A percentile compares a stretch with the other conserved stretches of the same genome.
These are phyloP conservation scores for Volvox africanus DNA, from an alignment of 139 green algal genomes.

Conservation along the genomic window DNA sequence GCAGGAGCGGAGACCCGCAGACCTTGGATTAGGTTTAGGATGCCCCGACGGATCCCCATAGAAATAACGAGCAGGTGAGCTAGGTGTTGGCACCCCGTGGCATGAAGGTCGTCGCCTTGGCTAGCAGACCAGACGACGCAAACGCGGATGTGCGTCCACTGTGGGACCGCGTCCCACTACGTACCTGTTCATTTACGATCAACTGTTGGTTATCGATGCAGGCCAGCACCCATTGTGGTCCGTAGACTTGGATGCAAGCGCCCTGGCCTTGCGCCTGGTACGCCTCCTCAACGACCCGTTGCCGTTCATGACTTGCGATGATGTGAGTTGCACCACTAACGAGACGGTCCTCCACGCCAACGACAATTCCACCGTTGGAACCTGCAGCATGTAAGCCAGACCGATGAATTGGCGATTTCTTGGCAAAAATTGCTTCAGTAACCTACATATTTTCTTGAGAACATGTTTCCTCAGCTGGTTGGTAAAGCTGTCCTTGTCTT, in stretches of 20 bases:
- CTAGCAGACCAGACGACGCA: no score
- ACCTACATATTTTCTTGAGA: neutral
- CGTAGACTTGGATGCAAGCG: neutral
- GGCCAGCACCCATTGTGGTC: neutral
- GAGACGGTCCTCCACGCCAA: neutral
- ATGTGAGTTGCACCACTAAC: conserved; percentile 7
- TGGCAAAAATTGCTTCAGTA: neutral
- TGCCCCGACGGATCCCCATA: no score
- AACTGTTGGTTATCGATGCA: neutral
- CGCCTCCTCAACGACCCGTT: neutral
- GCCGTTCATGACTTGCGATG: conserved; percentile 18
- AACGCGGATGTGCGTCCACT: no score
- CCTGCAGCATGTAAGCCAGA: neutral
- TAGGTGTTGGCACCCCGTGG: no score
- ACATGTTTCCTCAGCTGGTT: neutral
- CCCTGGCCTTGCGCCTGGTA: neutral
- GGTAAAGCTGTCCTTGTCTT: conserved; percentile 11
- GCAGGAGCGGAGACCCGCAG: no score
- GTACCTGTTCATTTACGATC: neutral
- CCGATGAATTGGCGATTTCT: neutral
- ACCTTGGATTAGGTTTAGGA: no score
- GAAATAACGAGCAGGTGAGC: no score
- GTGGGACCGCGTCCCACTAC: neutral
- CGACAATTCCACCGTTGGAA: neutral
- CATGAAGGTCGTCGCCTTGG: no score